Percentiles rank a stretch among this genome's conserved stretches.
phyloP scores from a whole-genome alignment of 352 stramenopile genomes.

The Aphanomyces cochlioides region DNA sequence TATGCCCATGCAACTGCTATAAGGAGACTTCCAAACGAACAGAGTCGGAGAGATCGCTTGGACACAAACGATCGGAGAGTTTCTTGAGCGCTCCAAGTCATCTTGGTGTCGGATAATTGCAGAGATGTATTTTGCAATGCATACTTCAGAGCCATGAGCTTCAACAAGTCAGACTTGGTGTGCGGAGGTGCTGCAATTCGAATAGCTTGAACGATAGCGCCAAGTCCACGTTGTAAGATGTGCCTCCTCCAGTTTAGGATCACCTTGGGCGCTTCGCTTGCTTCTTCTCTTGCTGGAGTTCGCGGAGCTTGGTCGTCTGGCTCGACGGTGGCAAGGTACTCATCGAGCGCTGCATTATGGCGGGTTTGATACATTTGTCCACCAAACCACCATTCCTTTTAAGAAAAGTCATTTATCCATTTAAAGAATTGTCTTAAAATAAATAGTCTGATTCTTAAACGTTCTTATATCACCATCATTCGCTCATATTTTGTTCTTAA shows the following conservation, averaged over 20 bases:
- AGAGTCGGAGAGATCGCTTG: background rate
- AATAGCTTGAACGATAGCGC: background rate
- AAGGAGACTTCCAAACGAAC: background rate
- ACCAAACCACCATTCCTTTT: background rate
- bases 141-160: background rate
- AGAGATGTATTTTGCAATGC: background rate
- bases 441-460: background rate
- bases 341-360: slow-evolving; percentile 8
- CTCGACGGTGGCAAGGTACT: slow-evolving; percentile 14
- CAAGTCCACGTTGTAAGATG: background rate
- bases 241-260: slow-evolving; percentile 8
- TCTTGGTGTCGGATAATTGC: background rate
- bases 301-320: background rate
- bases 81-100: no score
- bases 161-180: slow-evolving; percentile 6
- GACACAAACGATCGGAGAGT: background rate
- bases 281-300: background rate
- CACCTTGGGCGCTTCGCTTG: background rate
- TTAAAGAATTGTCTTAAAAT: background rate
- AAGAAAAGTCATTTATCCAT: background rate
- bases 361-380: slow-evolving; percentile 2
- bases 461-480: background rate
- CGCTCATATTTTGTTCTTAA: background rate
- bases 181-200: background rate
- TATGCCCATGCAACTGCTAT: background rate